Conservation (phyloP, 2,329 filamentous ascomycete species). For the Neofusicoccum laricinum region DNA sequence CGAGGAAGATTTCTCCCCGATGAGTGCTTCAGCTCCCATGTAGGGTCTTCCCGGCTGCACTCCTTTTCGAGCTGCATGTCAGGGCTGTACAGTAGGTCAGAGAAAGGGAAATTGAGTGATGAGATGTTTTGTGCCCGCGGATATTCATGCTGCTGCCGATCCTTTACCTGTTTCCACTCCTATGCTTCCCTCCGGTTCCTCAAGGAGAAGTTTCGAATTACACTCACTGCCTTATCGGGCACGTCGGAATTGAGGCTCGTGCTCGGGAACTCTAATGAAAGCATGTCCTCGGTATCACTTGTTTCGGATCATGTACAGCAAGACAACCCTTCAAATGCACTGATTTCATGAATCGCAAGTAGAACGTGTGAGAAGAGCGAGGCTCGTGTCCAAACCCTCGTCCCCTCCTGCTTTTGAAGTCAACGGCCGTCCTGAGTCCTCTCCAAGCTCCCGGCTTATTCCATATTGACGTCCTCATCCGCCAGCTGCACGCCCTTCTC, state of each 20-base stretch:
- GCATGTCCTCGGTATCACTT: background rate
- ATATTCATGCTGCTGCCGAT: background rate
- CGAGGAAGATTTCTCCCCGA: too few relatives aligned
- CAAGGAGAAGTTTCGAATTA: background rate
- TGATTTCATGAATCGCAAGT: background rate
- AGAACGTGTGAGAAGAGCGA: background rate
- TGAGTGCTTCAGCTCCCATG: too few relatives aligned
- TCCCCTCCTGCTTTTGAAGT: background rate
- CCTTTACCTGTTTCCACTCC: background rate
- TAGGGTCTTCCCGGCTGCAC: too few relatives aligned
- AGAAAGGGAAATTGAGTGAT: background rate
- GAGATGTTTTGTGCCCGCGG: too few relatives aligned
- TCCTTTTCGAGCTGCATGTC: background rate
- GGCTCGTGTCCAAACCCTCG: background rate
- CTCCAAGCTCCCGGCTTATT: background rate
- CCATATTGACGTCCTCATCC: background rate
- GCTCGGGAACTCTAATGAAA: background rate
- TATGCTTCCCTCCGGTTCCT: background rate
- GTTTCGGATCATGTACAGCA: background rate
- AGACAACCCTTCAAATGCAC: background rate
- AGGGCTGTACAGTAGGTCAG: background rate
- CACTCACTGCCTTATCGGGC: background rate
- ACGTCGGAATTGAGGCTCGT: background rate
- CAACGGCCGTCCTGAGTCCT: background rate
- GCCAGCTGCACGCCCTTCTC: background rate